These are phyloP conservation scores for Plasmodium inui DNA, from an alignment of 169 alveolate genomes.

Conservation along the genomic window DNA sequence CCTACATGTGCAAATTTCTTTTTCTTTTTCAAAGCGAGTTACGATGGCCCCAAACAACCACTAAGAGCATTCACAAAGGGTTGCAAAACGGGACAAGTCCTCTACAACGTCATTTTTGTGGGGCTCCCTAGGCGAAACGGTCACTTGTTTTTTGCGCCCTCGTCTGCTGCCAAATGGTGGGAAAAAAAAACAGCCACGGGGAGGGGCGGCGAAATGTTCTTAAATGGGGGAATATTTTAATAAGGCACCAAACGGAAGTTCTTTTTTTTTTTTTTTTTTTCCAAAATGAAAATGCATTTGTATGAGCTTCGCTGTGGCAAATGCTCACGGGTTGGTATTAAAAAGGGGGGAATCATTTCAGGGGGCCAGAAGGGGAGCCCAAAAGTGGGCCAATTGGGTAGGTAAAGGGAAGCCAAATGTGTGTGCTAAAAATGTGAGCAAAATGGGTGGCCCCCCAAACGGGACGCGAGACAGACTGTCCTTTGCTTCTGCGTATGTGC, in stretches of 20 bases:
- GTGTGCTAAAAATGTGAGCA: too few species aligned
- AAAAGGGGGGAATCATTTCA: background rate
- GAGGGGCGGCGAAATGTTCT: background rate
- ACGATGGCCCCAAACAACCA: background rate
- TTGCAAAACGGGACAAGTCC: background rate
- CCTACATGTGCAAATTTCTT: background rate
- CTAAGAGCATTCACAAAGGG: background rate
- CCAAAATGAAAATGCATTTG: background rate
- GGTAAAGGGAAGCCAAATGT: background rate
- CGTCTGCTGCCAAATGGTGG: background rate
- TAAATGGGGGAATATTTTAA: background rate
- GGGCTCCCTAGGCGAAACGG: background rate
- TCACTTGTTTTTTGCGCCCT: background rate
- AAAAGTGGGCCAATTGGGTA: background rate
- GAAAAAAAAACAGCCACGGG: background rate
- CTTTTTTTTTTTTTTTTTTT: background rate
- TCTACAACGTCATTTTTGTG: background rate
- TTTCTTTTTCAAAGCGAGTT: background rate
- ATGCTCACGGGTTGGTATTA: background rate
- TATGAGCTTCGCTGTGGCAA: background rate
- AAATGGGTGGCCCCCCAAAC: background rate
- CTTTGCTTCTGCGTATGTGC: background rate
- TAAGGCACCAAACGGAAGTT: background rate
- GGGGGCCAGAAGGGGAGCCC: background rate
- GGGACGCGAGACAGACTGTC: background rate